phyloP scores from a whole-genome alignment of 352 stramenopile genomes.

The Hyaloperonospora brassicae region DNA sequence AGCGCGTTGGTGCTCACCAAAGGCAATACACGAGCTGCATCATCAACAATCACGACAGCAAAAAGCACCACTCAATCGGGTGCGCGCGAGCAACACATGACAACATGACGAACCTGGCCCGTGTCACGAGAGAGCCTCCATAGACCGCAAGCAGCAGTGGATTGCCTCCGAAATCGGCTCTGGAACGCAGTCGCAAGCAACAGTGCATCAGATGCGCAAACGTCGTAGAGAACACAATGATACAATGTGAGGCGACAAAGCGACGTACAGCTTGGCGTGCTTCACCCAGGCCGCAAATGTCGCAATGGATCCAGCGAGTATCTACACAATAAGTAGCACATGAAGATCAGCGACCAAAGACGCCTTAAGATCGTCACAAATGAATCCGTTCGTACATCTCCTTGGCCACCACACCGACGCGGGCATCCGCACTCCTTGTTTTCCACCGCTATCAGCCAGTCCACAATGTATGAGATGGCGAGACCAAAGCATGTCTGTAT shows the following conservation, averaged over 20 bases:
- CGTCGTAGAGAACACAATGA: neutral
- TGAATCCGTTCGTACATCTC: constrained; percentile 54
- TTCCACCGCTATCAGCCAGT: constrained; percentile 33
- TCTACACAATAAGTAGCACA: constrained; percentile 23
- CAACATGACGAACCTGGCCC: constrained; percentile 42
- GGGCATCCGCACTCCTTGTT: constrained; percentile 65
- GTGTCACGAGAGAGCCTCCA: constrained; percentile 72
- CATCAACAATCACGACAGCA: constrained; percentile 1
- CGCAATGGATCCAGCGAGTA: constrained; percentile 73
- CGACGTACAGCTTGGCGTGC: constrained; percentile 32
- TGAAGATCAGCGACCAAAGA: constrained; percentile 3
- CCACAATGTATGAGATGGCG: too few species aligned
- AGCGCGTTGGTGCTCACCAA: constrained; percentile 50
- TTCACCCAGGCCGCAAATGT: constrained; percentile 74
- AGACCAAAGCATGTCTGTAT: neutral
- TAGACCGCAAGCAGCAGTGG: constrained; percentile 61
- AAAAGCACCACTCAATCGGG: constrained; percentile 1
- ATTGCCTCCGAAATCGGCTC: constrained; percentile 34
- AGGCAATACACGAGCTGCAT: constrained; percentile 52
- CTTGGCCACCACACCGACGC: constrained; percentile 86
- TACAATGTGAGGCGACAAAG: neutral
- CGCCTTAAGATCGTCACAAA: neutral
- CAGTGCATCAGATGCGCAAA: neutral
- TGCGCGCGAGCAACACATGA: neutral
- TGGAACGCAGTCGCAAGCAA: constrained; percentile 1